Percentiles rank a stretch among this genome's conserved stretches.
phyloP scores from a whole-genome alignment of 768 basidiomycete genomes.

The Fistulinella prunicolor region DNA sequence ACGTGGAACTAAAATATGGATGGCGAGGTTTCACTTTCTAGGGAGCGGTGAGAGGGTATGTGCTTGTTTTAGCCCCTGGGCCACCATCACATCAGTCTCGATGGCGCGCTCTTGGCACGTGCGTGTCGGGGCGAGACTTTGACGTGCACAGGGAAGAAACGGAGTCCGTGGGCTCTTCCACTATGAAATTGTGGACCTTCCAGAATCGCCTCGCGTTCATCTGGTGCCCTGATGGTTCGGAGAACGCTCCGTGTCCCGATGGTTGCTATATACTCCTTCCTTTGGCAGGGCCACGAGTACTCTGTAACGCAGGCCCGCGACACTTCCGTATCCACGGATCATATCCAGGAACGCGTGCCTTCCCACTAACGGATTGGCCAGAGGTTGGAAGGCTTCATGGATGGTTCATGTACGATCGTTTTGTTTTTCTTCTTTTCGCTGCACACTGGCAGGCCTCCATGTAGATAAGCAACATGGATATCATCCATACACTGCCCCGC shows the following conservation, averaged over 20 bases:
- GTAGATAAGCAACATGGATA: not conserved
- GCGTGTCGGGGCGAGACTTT: no score
- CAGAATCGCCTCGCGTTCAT: not conserved
- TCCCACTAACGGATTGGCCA: not conserved
- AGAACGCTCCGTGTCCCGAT: not conserved
- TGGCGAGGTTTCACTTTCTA: not conserved
- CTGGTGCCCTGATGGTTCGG: not conserved
- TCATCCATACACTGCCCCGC: not conserved
- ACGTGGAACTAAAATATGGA: not conserved
- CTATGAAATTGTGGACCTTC: no score
- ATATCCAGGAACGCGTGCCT: constrained; percentile 4
- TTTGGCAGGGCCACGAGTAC: not conserved
- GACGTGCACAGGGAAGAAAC: not conserved
- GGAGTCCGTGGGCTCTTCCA: no score
- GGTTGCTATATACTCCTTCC: not conserved
- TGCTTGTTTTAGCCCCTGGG: not conserved
- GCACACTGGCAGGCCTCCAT: constrained; percentile 4
- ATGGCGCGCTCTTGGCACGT: not conserved
- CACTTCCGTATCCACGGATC: constrained; percentile 16
- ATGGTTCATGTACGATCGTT: not conserved
- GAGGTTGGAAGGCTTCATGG: not conserved
- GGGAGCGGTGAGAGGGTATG: not conserved
- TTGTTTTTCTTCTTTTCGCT: not conserved
- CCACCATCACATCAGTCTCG: no score
- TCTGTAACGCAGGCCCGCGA: not conserved